phyloP scores from a whole-genome alignment of 352 stramenopile genomes.

The Aphanomyces cochlioides region DNA sequence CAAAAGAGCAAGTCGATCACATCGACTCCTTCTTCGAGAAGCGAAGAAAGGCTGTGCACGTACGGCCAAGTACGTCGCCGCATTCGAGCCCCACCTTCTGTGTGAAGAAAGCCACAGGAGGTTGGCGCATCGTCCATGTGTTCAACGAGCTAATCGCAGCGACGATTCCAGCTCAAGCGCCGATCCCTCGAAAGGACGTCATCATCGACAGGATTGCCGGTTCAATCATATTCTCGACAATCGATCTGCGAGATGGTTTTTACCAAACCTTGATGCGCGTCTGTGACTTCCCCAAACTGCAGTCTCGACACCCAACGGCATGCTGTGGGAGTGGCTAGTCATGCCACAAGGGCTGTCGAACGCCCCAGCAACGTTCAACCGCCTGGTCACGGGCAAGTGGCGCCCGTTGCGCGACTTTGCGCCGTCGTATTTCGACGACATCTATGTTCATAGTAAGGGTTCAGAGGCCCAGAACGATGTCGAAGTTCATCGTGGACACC shows the following conservation, averaged over 20 bases:
- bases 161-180: constrained; percentile 36
- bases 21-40: too few relatives aligned
- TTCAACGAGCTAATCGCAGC: constrained; percentile 38
- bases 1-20: too few relatives aligned
- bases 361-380: too few relatives aligned
- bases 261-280: background rate
- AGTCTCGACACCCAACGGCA: constrained; percentile 31
- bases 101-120: background rate
- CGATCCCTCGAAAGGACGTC: constrained; percentile 35
- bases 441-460: constrained; percentile 35
- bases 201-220: constrained; percentile 33
- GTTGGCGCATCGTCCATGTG: background rate
- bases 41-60: too few relatives aligned
- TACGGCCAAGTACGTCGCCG: too few relatives aligned
- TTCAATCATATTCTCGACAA: constrained; percentile 35
- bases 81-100: background rate
- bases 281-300: constrained; percentile 33
- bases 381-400: too few relatives aligned
- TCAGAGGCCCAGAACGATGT: background rate
- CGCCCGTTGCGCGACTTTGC: too few relatives aligned
- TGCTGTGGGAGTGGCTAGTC: constrained; percentile 31
- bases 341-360: too few relatives aligned
- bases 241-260: constrained; percentile 35
- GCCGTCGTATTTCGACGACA: constrained; percentile 37
- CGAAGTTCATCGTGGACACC: constrained; percentile 30